Base-by-base conservation (phyloP, 1,284 basidiomycete species). In the Lignosus rhinocerotis region DNA sequence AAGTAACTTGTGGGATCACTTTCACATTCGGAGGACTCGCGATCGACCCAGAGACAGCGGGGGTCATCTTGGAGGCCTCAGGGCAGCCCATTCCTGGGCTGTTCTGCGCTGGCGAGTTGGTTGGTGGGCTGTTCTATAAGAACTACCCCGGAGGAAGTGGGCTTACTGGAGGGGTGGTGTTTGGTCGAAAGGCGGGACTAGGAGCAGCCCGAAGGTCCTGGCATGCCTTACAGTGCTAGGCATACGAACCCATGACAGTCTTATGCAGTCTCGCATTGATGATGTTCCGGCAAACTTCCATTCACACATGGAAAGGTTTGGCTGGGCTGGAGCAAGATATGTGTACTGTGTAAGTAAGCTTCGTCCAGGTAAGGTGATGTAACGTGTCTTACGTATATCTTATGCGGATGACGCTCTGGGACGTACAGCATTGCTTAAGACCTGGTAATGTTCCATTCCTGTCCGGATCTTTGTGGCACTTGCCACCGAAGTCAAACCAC, bases 101-200 rank as follows among this genome's bases (percentile, higher is more conserved):
- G 21, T 87, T 82, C 67, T 85, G 83, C 60, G 76, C 85, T 0
- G 87, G 87, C 16, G 87, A 88, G 70, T 81, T 88, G 76, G 79
- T 88, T 0, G 86, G 86, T 1, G 82, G 80, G 6, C 62, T 88
- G 52, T 88, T 83, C 66, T 83, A 82, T 61, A 69, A 72, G 19
- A 88, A 87, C 65, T 88, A 88, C 67, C 87, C 86, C 0, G 85
- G 86, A 17, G 87, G 86, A 12, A 87, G 84, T 66, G 87, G 87
- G 17, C 67, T 88, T 58, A 87, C 83, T 25, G 83, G 82, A 6
- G 86, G 85, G 0, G 84, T 85, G 0, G 86, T 88, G 2, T 88
- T 88, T 69, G 86, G 86, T 11, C 76, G 80, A 42, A 82, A 80
- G 61, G 86, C 86, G 25, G 86, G 86, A 6, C 62, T 66, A 36